Base-by-base conservation (phyloP, 1,284 basidiomycete species). In the Papiliotrema laurentii region DNA sequence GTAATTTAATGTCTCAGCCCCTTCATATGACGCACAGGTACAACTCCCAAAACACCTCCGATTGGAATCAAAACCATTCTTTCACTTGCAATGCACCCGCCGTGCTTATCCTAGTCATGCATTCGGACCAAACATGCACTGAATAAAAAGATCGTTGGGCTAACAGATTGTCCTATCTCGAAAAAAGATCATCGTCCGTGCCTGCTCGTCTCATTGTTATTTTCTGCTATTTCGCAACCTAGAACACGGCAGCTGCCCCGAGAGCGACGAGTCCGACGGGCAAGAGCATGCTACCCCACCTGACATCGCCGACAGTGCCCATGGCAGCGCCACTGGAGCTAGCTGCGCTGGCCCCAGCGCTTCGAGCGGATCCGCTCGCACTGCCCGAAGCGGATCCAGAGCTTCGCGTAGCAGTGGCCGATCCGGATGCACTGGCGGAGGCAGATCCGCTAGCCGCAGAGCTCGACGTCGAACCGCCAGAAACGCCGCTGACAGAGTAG, bases 401-500 rank as follows among this genome's bases (percentile, higher is more conserved):
- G n/a, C 40, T 42, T 26, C 14, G 14, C 5, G 40, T 4, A 4
- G 40, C 9, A 14, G 50, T 43, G 10, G 22, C 39, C 2, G 48
- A 37, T 34, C 47, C 50, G 24, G 50, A 31, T 6, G 47, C 47
- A 4, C 54, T 46, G 5, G 53, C 47, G 24, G 48, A 45, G 10
- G 61, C 39, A 4, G 49, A 49, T 19, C 53, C 48, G 11, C 51
- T 18, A 19, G 57, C 25, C 10, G 57, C 27, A 2, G 61, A 43
- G 11, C 47, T 46, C 10, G 61, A 54, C 5, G 55, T 40, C 6
- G 48, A 37, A 19, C 53, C 53, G 21, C 53, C 55, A 3, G 56
- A 51, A 2, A 56, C 52, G 18, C 58, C 58, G 19, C 54, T 33
- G 6, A 71, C 48, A 5, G 65, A 55, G 56, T 73, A 74, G 42